phyloP scores from a whole-genome alignment of 768 basidiomycete species.

The Pholiota conissans region DNA sequence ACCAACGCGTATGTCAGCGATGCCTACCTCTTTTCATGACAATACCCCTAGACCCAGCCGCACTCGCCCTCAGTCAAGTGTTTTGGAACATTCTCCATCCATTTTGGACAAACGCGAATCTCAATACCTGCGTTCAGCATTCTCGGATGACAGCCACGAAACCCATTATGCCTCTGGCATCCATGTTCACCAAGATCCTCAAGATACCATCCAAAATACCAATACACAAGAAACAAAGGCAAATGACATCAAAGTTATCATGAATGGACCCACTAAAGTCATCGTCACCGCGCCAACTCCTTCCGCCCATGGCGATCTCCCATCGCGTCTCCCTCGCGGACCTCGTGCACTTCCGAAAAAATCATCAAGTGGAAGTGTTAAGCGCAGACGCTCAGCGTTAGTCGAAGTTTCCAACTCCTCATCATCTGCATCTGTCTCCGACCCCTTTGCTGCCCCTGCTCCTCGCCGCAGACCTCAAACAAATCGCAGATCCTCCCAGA shows the following conservation, averaged over 20 bases:
- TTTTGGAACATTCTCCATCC: constrained; percentile 14
- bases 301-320: constrained; percentile 32
- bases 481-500: constrained; percentile 27
- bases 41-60: constrained; percentile 14
- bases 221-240: constrained; percentile 15
- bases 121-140: constrained; percentile 17
- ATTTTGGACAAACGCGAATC: not conserved
- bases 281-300: constrained; percentile 58
- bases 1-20: constrained; percentile 18
- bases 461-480: constrained; percentile 24
- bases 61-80: constrained; percentile 9
- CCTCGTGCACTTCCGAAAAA: constrained; percentile 38
- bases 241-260: constrained; percentile 41
- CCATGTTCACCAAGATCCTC: constrained; percentile 2
- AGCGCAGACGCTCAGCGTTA: constrained; percentile 26
- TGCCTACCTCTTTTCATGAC: constrained; percentile 13
- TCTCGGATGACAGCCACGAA: constrained; percentile 25
- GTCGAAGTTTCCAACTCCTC: constrained; percentile 22
- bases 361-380: constrained; percentile 24
- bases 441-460: constrained; percentile 33
- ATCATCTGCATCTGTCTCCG: constrained; percentile 11
- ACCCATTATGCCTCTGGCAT: not conserved
- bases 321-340: constrained; percentile 39
- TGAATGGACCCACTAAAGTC: constrained; percentile 50
- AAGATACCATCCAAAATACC: constrained; percentile 12